Evolutionary conservation across 495 filamentous ascomycete genomes (phyloP), one percentile per base, ranked within the genome.

Genomic region (Penicillium bovifimosum): DNA sequence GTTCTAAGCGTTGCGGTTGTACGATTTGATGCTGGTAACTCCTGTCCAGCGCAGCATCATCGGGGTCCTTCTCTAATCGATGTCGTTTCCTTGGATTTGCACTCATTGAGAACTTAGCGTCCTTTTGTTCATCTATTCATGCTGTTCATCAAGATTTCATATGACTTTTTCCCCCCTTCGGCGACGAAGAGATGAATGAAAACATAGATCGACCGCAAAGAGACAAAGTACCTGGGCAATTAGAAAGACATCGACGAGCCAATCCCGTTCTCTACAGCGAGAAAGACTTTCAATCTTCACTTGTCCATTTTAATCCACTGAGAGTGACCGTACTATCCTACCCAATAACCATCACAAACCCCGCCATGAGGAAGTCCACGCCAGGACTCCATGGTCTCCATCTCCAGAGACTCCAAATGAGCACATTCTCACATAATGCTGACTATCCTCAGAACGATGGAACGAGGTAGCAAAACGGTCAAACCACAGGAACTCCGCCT

Each of bases 51-150:
- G 41, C 29, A 36, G 45, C 32, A n/a, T 28, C 32, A 14, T 43
- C 32, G 13, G 31, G 41, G 2, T 9, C 10, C 24, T 29, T 26
- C 28, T 32, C 36, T 14, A 26, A 24, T 31, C 27, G 29, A 10
- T 45, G 20, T 28, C 9, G n/a, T 45, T 44, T 34, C 17, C 27
- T 32, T 54, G 35, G 18, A 41, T 51, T 52, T 40, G 33, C 48
- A 27, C 38, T 41, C 31, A 46, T 58, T 58, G 48, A 50, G 51
- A 61, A 44, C 42, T 64, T 64, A 64, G 61, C 61, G 61, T 55
- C 52, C 26, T 29, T 47, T 43, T 36, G n/a, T 24, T 24, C 2
- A 20, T n/a, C 18, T 47, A 42, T 50, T 38, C 46, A 55, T 55
- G 43, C 41, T 62, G 61, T 64, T 54, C 52, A 61, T 61, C 61